Base-by-base conservation (phyloP, 495 filamentous ascomycete genomes). In the Xylaria acuta region DNA sequence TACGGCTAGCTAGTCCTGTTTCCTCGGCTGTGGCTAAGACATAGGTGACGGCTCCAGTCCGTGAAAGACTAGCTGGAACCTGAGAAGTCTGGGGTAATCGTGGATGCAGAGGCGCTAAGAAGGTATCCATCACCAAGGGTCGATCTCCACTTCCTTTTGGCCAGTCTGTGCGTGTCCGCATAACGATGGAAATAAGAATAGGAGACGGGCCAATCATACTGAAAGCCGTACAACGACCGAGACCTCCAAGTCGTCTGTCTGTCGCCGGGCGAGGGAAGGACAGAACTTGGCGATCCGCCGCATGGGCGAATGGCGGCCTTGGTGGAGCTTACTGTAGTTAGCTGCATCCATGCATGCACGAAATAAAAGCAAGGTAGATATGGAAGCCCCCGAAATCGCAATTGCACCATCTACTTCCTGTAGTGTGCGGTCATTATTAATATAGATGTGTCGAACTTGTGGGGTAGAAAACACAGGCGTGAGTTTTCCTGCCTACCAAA, bases 381-480 rank as follows among this genome's bases (percentile, higher is more conserved):
- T 18, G 54, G 18, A 18, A 56, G 53, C 53, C 18, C 36, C 60
- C 60, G 60, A 64, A 64, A 30, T 64, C 60, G 60, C 38, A 6
- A 25, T 64, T 43, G 14, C 60, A 64, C 20, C 20, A 60, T 60
- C n/a, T n/a, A 47, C 51, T 11, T 1, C 7, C 22, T 25, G 8
- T 12, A 27, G 16, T 27, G 27, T 18, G 9, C 16, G 2, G 56
- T 11, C 2, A 60, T 60, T 60, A 60, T 60, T 60, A 60, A 60
- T 60, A 38, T 8, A 8, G 5, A 60, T 60, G 56, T 60, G 56
- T 63, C 38, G 59, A 63, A 63, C 38, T 16, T 63, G 59, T 43
- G 59, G 59, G 59, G 59, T 63, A 16, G 36, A 30, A 63, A 63
- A 36, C 11, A 32, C 14, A 32, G 14, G 54, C 3, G 30, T n/a